Evolutionary conservation across 2,329 filamentous ascomycete genomes (phyloP), one percentile per base, ranked within the genome.

Genomic region (Fusarium hostae): DNA sequence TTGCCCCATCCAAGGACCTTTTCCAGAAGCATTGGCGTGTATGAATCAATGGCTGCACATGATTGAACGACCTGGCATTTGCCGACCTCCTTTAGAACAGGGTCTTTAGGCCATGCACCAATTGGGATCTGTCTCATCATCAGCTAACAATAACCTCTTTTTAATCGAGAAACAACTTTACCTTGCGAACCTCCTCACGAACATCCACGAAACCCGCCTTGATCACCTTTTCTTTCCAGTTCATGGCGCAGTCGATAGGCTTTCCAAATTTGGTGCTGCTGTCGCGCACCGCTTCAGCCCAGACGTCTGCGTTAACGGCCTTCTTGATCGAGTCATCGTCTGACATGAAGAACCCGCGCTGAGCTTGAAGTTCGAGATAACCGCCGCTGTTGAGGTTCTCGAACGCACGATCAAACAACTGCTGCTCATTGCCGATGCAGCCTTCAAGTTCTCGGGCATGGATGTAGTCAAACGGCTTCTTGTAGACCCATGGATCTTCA

Each of bases 391-490:
- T 54, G 8, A 72, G 51, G 35, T 66, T 63, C 18, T 70, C 20
- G 8, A 70, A 60, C 3, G 57, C 60, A 8, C 40, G 32, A 6
- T 63, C 41, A n/a, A 72, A 72, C 4, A 72, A 59, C n/a, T 45
- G 34, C 24, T 72, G 55, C n/a, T 72, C 69, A 12, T 72, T 47
- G 30, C 52, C 15, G 11, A 72, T 70, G 18, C 69, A 72, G 3
- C 69, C 69, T 32, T 72, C 69, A 9, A 72, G n/a, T n/a, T 72
- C 69, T 11, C 69, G 69, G 6, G 65, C 60, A 22, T 72, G 69
- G 16, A 72, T 72, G 8, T 72, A 72, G 40, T 72, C 69, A 24
- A 72, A 72, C 3, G 69, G 56, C 10, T 43, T 70, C 3, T 66
- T 55, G 28, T 70, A 72, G 9, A 72, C 45, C 69, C 69, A 72